A percentile compares a stretch with the other conserved stretches of the same genome.
Evolutionary conservation across 768 basidiomycete species (phyloP).

Genomic region (Rhodotorula toruloides): DNA sequence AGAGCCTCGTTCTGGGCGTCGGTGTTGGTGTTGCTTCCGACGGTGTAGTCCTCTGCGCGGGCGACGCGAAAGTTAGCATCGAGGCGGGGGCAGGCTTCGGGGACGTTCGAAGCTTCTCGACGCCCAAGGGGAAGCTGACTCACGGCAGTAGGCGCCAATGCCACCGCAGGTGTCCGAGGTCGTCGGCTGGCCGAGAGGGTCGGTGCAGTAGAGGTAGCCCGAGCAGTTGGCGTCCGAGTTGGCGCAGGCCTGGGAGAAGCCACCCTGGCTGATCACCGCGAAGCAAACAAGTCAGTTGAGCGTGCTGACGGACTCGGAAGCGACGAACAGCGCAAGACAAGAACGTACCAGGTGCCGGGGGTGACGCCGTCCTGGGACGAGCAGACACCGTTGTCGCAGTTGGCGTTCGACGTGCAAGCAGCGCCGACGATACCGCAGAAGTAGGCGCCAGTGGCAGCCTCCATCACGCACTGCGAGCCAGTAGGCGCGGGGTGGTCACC

Average conservation of each 20-base stretch:
- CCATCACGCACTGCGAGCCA: background rate
- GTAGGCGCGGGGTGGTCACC: conserved; percentile 10
- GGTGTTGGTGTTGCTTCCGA: background rate
- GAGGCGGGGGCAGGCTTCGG: background rate
- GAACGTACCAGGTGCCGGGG: background rate
- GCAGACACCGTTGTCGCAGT: conserved; percentile 25
- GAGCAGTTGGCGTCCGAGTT: conserved; percentile 13
- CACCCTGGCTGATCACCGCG: conserved; percentile 4
- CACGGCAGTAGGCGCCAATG: background rate
- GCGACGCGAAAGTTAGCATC: background rate
- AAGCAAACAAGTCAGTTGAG: too few species aligned
- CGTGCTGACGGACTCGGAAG: too few species aligned
- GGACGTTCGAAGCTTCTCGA: too few species aligned
- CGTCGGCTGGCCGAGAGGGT: background rate
- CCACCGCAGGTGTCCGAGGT: conserved; percentile 21
- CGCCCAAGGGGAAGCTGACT: too few species aligned
- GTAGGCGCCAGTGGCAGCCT: conserved; percentile 16
- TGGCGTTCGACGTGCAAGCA: background rate
- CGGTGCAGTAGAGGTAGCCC: conserved; percentile 27
- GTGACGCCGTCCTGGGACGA: background rate
- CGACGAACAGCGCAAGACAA: too few species aligned
- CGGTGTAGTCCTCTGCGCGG: background rate
- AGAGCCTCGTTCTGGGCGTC: conserved; percentile 2
- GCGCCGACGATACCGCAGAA: conserved; percentile 28
- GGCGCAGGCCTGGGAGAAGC: conserved; percentile 12